Percentiles rank a stretch among this genome's conserved stretches.
phyloP scores from a whole-genome alignment of 148 eudicot species.

The Beta vulgaris region DNA sequence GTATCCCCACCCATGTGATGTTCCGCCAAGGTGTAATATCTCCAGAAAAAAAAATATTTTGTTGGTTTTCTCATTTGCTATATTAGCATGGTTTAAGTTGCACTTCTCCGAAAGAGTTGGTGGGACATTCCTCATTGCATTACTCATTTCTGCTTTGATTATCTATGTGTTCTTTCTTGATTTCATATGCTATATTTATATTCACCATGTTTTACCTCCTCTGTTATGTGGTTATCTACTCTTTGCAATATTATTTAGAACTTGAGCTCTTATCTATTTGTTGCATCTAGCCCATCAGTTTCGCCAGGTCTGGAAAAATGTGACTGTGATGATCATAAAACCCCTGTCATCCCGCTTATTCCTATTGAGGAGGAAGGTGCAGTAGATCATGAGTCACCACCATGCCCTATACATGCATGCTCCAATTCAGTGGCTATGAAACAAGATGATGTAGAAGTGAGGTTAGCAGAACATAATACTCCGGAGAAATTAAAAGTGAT shows the following conservation, averaged over 20 bases:
- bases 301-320: conserved; percentile 32
- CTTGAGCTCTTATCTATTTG: conserved; percentile 14
- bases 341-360: conserved; percentile 49
- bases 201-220: neutral
- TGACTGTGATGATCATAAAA: conserved; percentile 32
- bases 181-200: neutral
- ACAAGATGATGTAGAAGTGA: conserved; percentile 3
- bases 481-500: conserved; percentile 20
- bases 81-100: neutral
- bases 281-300: conserved; percentile 41
- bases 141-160: neutral
- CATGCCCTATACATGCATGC: neutral
- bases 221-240: neutral
- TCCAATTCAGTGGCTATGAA: conserved; percentile 12
- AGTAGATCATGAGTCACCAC: conserved; percentile 9
- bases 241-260: neutral
- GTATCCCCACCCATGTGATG: conserved; percentile 38
- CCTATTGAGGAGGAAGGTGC: conserved; percentile 51
- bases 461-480: conserved; percentile 6
- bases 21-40: conserved; percentile 46
- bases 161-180: neutral
- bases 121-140: neutral
- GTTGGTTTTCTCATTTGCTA: conserved; percentile 5
- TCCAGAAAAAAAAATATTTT: neutral
- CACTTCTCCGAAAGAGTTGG: neutral